These are phyloP conservation scores for Pseudopithomyces chartarum DNA, from an alignment of 2,329 filamentous ascomycete genomes.

Conservation along the genomic window DNA sequence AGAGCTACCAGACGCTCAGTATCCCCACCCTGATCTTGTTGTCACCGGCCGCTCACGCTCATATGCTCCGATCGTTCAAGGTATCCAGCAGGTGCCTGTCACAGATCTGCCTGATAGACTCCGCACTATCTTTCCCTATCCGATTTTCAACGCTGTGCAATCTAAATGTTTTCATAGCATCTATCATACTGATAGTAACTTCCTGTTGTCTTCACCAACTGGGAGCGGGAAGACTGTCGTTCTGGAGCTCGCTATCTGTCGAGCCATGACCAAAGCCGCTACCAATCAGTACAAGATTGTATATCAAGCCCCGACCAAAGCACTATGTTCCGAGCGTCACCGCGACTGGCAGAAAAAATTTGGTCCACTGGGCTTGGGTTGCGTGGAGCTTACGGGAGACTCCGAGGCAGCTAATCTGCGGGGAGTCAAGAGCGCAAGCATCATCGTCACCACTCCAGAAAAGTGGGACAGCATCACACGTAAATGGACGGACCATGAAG, in stretches of 20 bases:
- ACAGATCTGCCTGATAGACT: conserved; percentile 71
- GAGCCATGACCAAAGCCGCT: conserved; percentile 62
- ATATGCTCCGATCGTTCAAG: conserved; percentile 54
- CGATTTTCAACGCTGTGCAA: conserved; percentile 80
- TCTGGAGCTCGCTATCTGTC: conserved; percentile 81
- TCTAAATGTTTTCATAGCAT: conserved; percentile 75
- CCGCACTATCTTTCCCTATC: conserved; percentile 71
- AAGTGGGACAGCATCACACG: conserved; percentile 91
- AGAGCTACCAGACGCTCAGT: background rate
- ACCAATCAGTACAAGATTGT: conserved; percentile 76
- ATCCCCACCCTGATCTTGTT: background rate
- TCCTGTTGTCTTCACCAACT: conserved; percentile 81
- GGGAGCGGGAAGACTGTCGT: conserved; percentile 85
- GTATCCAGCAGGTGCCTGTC: conserved; percentile 64
- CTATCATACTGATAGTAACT: conserved; percentile 72
- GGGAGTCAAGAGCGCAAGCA: conserved; percentile 73
- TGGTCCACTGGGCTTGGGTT: conserved; percentile 66
- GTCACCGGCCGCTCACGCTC: background rate
- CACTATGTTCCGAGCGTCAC: conserved; percentile 76
- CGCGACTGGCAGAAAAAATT: conserved; percentile 82
- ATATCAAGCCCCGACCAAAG: conserved; percentile 85
- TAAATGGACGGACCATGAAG: conserved; percentile 82
- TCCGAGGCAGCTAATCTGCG: conserved; percentile 70
- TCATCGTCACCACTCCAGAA: conserved; percentile 87
- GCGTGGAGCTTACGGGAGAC: conserved; percentile 81